Evolutionary conservation across 306 rosid species (phyloP).

Genomic region (Parietaria judaica): DNA sequence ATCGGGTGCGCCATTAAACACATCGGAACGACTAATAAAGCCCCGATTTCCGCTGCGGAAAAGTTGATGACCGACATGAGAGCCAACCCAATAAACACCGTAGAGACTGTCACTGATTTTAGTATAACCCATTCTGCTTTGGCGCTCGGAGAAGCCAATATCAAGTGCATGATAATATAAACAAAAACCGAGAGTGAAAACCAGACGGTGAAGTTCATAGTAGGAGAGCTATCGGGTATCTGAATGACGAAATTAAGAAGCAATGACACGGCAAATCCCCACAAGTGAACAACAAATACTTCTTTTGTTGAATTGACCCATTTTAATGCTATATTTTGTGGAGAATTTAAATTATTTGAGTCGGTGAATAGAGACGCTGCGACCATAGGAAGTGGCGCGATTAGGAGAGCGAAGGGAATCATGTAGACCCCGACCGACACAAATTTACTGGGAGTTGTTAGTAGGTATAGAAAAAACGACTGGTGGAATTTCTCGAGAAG

Average conservation of each 20-base stretch:
- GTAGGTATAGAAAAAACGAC: slow-evolving; percentile 78
- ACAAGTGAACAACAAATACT: slow-evolving; percentile 63
- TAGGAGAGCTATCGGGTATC: slow-evolving; percentile 45
- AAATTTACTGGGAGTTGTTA: slow-evolving; percentile 80
- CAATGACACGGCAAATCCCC: slow-evolving; percentile 70
- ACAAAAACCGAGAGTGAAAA: slow-evolving; percentile 45
- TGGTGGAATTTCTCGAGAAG: slow-evolving; percentile 97
- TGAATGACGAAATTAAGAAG: slow-evolving; percentile 62
- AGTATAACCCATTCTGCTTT: slow-evolving; percentile 61
- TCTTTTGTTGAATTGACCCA: slow-evolving; percentile 72
- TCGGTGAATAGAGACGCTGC: slow-evolving; percentile 68
- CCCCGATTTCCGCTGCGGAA: slow-evolving; percentile 88
- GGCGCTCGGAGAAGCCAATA: slow-evolving; percentile 49
- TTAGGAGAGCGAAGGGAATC: slow-evolving; percentile 83
- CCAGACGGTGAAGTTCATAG: slow-evolving; percentile 49
- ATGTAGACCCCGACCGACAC: slow-evolving; percentile 93
- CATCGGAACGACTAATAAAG: slow-evolving; percentile 64
- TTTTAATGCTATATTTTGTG: slow-evolving; percentile 50
- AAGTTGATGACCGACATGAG: slow-evolving; percentile 91
- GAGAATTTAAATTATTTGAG: slow-evolving; percentile 27
- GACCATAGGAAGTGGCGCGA: slow-evolving; percentile 81
- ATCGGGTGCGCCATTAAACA: slow-evolving; percentile 78
- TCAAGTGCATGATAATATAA: slow-evolving; percentile 36
- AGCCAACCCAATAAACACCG: slow-evolving; percentile 68
- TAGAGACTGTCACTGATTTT: slow-evolving; percentile 75